phyloP scores from a whole-genome alignment of 2,329 filamentous ascomycete species.

The Uncinocarpus reesii region DNA sequence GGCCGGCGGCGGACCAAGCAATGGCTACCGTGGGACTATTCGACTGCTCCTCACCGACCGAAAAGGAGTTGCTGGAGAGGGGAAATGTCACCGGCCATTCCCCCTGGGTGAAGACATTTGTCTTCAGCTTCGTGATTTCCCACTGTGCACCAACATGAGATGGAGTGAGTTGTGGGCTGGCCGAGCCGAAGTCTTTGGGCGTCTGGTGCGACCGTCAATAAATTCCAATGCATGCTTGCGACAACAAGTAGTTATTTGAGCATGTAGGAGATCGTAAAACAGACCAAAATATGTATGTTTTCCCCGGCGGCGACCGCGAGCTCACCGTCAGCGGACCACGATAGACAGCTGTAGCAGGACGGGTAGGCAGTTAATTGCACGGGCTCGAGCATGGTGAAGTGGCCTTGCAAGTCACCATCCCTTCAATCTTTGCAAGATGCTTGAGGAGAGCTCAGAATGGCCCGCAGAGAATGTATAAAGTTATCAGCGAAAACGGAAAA shows the following conservation, averaged over 20 bases:
- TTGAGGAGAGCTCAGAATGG: no score
- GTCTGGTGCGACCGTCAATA: slow-evolving; percentile 20
- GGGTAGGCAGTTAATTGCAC: slow-evolving; percentile 40
- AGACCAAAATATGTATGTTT: slow-evolving; percentile 44
- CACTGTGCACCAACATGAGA: slow-evolving; percentile 24
- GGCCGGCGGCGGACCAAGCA: slow-evolving; percentile 48
- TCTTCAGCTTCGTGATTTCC: slow-evolving; percentile 36
- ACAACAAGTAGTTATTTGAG: no score
- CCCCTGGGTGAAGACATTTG: slow-evolving; percentile 43
- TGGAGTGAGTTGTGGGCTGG: slow-evolving; percentile 3
- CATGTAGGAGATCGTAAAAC: no score
- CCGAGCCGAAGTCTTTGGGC: slow-evolving; percentile 22
- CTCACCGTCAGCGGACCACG: slow-evolving; percentile 50
- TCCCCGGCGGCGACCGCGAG: slow-evolving; percentile 49
- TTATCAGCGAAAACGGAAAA: no score
- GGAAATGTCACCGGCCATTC: slow-evolving; percentile 43
- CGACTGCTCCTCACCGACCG: slow-evolving; percentile 51
- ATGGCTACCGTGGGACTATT: slow-evolving; percentile 40
- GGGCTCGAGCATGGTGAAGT: slow-evolving; percentile 25
- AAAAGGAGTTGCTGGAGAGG: slow-evolving; percentile 40
- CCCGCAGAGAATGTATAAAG: no score
- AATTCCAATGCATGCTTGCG: no score
- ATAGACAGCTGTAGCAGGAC: slow-evolving; percentile 43
- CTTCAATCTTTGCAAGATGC: no score
- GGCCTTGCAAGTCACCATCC: no score